Evolutionary conservation across 257 asterid genomes (phyloP).

Genomic region (Solanum corneliomulleri): DNA sequence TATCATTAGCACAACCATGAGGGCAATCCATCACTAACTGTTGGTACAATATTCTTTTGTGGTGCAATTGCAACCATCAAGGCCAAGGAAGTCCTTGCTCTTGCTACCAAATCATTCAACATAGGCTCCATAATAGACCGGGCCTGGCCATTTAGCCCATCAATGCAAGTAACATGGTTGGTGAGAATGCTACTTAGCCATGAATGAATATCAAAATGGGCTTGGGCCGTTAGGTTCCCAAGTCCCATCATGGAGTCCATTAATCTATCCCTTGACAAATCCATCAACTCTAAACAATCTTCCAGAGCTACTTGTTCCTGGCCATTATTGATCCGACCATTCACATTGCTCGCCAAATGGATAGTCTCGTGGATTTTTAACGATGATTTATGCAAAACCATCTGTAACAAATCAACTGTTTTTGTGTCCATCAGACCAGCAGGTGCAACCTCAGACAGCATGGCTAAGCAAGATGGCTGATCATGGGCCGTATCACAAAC

Average conservation of each 20-base stretch:
- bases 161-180: slow-evolving; percentile 16
- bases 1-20: slow-evolving; percentile 10
- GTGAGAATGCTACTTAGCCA: slow-evolving; percentile 23
- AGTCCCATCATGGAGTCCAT: slow-evolving; percentile 15
- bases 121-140: slow-evolving; percentile 5
- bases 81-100: slow-evolving; percentile 13
- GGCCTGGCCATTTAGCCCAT: slow-evolving; percentile 1
- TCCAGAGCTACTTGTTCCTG: slow-evolving; percentile 2
- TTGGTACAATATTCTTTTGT: not conserved
- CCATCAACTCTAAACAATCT: slow-evolving; percentile 21
- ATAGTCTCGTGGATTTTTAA: not conserved
- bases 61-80: slow-evolving; percentile 7
- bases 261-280: slow-evolving; percentile 11
- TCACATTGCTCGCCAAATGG: not conserved
- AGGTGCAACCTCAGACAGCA: slow-evolving; percentile 3
- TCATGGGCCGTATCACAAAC: slow-evolving; percentile 6
- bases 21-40: not conserved
- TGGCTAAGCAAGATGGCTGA: not conserved
- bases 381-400: not conserved
- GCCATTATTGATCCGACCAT: not conserved
- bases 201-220: slow-evolving; percentile 10
- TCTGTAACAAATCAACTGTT: not conserved
- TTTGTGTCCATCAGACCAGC: not conserved
- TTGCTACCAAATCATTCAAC: slow-evolving; percentile 3
- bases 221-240: not conserved